phyloP scores from a whole-genome alignment of 768 basidiomycete genomes.

The Neoboletus brunneissimus region DNA sequence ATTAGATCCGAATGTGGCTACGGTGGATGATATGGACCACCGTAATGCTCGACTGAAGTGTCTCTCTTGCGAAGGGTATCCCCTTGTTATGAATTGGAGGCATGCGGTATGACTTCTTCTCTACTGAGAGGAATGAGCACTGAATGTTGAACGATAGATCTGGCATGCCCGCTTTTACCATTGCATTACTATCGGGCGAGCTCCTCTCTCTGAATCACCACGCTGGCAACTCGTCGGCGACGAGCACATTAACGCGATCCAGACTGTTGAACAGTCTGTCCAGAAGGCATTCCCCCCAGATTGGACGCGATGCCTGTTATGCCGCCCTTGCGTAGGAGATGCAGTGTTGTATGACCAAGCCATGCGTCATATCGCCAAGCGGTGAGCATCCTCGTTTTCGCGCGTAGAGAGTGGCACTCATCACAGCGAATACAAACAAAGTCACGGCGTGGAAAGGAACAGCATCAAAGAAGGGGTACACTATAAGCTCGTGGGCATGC shows the following conservation, averaged over 20 bases:
- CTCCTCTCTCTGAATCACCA: neutral
- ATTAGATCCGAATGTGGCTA: conserved; percentile 11
- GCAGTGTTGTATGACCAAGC: neutral
- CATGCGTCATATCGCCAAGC: neutral
- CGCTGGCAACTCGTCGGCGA: conserved; percentile 13
- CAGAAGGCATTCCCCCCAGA: neutral
- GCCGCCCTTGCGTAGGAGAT: conserved; percentile 6
- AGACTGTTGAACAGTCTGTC: conserved; percentile 1
- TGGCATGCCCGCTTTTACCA: conserved; percentile 10
- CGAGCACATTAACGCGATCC: conserved; percentile 5
- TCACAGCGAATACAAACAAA: conserved; percentile 1
- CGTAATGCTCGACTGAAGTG: conserved; percentile 15
- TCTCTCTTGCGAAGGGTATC: neutral
- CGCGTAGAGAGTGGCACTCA: neutral
- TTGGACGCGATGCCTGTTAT: conserved; percentile 10
- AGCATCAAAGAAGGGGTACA: neutral
- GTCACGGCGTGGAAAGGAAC: neutral
- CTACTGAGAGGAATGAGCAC: neutral
- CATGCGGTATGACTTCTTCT: conserved; percentile 5
- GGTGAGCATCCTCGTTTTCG: neutral
- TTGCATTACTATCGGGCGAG: neutral
- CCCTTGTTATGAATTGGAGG: conserved; percentile 11
- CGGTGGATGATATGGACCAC: conserved; percentile 6
- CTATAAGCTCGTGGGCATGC: neutral
- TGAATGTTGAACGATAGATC: conserved; percentile 1